Conservation (phyloP, 164 flowering plant genomes). For the Nymphaea thermarum region DNA sequence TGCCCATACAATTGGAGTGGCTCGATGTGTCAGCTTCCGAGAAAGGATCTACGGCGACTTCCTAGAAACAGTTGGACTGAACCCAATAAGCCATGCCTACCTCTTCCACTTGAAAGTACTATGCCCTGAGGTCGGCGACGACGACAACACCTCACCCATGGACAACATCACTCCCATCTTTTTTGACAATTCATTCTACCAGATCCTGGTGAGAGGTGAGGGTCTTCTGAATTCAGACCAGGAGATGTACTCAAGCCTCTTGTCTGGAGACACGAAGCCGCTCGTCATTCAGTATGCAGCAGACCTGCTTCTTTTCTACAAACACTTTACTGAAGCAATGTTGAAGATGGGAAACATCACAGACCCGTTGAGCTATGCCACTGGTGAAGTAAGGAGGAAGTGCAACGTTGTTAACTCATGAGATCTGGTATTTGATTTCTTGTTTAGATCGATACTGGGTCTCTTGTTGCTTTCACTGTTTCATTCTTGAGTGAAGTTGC, state of each 20-base stretch:
- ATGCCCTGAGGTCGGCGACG: conserved; percentile 46
- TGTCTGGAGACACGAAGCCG: conserved; percentile 44
- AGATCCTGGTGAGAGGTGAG: conserved; percentile 50
- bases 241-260: conserved; percentile 59
- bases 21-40: conserved; percentile 63
- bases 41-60: conserved; percentile 70
- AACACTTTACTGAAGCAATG: conserved; percentile 83
- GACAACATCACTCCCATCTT: conserved; percentile 59
- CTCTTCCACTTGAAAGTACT: conserved; percentile 35
- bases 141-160: conserved; percentile 49
- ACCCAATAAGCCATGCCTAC: conserved; percentile 26
- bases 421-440: not conserved
- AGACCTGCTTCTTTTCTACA: conserved; percentile 56
- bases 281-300: conserved; percentile 57
- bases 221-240: conserved; percentile 88
- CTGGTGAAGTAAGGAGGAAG: conserved; percentile 74
- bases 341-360: conserved; percentile 84
- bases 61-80: conserved; percentile 22
- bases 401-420: conserved; percentile 77
- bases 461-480: too few species aligned
- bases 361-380: conserved; percentile 37
- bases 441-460: too few species aligned
- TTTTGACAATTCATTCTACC: conserved; percentile 83
- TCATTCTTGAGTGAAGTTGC: too few species aligned
- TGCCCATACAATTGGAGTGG: conserved; percentile 87